These are phyloP conservation scores for Ustulina deusta DNA, from an alignment of 2,329 filamentous ascomycete genomes.

Conservation along the genomic window DNA sequence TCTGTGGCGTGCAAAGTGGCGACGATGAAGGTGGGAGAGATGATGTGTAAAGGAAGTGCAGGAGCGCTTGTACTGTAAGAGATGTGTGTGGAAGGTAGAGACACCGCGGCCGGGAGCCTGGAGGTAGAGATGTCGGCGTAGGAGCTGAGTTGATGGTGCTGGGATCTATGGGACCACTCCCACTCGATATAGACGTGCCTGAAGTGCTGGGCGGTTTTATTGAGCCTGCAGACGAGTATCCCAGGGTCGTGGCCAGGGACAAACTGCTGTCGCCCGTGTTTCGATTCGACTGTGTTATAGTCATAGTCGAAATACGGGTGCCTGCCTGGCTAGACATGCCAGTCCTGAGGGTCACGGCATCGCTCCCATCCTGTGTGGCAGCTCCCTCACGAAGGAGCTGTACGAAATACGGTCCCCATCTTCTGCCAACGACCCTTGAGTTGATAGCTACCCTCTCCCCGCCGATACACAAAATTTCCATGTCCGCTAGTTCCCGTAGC, in stretches of 20 bases:
- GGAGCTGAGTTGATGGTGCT: slow-evolving; percentile 66
- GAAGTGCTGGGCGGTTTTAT: slow-evolving; percentile 59
- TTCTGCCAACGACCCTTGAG: slow-evolving; percentile 84
- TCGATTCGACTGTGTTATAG: slow-evolving; percentile 78
- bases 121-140: slow-evolving; percentile 67
- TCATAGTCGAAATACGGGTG: slow-evolving; percentile 83
- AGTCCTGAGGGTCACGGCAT: slow-evolving; percentile 80
- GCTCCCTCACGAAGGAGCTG: slow-evolving; percentile 87
- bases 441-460: slow-evolving; percentile 95
- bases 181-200: slow-evolving; percentile 59
- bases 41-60: slow-evolving; percentile 95
- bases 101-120: slow-evolving; percentile 79
- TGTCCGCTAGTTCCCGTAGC: slow-evolving; percentile 89
- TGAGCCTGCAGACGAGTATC: slow-evolving; percentile 53
- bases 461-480: slow-evolving; percentile 93
- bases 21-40: slow-evolving; percentile 82
- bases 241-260: slow-evolving; percentile 59
- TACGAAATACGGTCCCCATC: slow-evolving; percentile 97
- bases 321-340: slow-evolving; percentile 67
- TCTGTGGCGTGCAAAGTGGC: slow-evolving; percentile 89
- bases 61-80: slow-evolving; percentile 87
- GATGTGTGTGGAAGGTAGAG: slow-evolving; percentile 94
- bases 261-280: slow-evolving; percentile 62
- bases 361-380: slow-evolving; percentile 76
- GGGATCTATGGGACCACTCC: slow-evolving; percentile 56